Percentiles rank a stretch among this genome's conserved stretches.
These are phyloP conservation scores for Saccharum hybrid DNA, from an alignment of 202 grass and related monocot species.

Conservation along the genomic window DNA sequence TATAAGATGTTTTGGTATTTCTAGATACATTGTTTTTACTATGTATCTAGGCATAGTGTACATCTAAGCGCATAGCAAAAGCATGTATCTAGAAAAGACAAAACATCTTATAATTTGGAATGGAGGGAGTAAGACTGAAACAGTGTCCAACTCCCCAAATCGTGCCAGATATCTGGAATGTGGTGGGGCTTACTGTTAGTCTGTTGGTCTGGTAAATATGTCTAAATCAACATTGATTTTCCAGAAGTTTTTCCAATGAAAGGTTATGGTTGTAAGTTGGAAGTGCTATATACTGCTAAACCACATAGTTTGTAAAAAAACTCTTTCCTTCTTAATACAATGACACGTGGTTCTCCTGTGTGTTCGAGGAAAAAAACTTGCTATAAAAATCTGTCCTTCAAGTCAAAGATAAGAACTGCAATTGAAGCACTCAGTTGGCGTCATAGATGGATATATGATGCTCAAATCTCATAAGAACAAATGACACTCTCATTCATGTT, in stretches of 20 bases:
- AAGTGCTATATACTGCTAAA: slow-evolving; percentile 13
- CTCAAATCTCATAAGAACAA: slow-evolving; percentile 31
- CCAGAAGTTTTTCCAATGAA: not conserved
- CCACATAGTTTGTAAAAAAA: not conserved
- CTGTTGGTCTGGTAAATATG: not conserved
- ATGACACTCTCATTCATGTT: not conserved
- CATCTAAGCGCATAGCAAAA: too few species aligned
- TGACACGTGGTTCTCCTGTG: not conserved
- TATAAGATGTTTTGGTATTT: too few species aligned
- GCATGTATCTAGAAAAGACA: too few species aligned
- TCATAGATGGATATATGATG: not conserved
- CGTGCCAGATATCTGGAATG: slow-evolving; percentile 14
- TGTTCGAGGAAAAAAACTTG: not conserved
- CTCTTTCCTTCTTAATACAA: not conserved
- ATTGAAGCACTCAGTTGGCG: not conserved
- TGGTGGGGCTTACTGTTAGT: not conserved
- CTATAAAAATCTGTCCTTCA: not conserved
- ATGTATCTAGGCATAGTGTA: too few species aligned
- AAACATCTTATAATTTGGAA: too few species aligned
- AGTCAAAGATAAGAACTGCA: slow-evolving; percentile 26
- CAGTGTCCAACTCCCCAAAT: not conserved
- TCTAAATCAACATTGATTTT: slow-evolving; percentile 21
- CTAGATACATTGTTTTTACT: too few species aligned
- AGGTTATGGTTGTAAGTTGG: not conserved
- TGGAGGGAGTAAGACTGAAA: not conserved